Percentiles rank a stretch among this genome's conserved stretches.
Evolutionary conservation across 2,329 filamentous ascomycete genomes (phyloP).

Genomic region (Aspergillus sp.): DNA sequence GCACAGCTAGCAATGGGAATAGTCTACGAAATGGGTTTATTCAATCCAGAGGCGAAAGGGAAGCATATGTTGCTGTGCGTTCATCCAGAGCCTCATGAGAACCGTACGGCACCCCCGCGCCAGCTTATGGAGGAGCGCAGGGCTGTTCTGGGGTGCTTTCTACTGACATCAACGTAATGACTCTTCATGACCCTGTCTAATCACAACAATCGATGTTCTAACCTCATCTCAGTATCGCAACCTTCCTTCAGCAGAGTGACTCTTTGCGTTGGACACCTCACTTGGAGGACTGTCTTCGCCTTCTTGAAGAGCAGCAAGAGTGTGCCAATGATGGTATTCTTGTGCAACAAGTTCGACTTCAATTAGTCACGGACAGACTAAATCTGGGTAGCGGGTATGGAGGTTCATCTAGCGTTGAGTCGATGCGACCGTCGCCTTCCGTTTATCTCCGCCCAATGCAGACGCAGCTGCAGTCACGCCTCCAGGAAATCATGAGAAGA

Average conservation of each 20-base stretch:
- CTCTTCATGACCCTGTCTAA: too few species aligned
- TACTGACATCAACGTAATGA: constrained; percentile 42
- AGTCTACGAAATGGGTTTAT: constrained; percentile 20
- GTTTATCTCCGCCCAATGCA: constrained; percentile 14
- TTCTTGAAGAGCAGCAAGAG: constrained; percentile 51
- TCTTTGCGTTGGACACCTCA: constrained; percentile 59
- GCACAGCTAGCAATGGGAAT: constrained; percentile 7
- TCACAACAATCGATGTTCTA: neutral
- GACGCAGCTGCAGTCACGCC: constrained; percentile 2
- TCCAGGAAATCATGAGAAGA: neutral
- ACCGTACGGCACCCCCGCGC: neutral
- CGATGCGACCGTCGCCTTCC: constrained; percentile 5
- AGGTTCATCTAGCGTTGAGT: neutral
- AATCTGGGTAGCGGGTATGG: neutral
- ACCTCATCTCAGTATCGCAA: constrained; percentile 38
- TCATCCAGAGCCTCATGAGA: constrained; percentile 1
- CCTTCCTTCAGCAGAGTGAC: constrained; percentile 53
- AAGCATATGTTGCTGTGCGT: constrained; percentile 13
- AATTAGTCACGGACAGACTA: constrained; percentile 15
- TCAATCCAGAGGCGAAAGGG: constrained; percentile 9
- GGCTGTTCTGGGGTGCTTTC: constrained; percentile 54
- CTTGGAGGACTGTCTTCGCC: constrained; percentile 58
- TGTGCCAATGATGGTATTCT: constrained; percentile 54
- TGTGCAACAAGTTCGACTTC: constrained; percentile 26
- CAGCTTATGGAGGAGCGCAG: constrained; percentile 54